Evolutionary conservation across 805 yeast species (phyloP).

Genomic region (Pichia nanzhaoensis): DNA sequence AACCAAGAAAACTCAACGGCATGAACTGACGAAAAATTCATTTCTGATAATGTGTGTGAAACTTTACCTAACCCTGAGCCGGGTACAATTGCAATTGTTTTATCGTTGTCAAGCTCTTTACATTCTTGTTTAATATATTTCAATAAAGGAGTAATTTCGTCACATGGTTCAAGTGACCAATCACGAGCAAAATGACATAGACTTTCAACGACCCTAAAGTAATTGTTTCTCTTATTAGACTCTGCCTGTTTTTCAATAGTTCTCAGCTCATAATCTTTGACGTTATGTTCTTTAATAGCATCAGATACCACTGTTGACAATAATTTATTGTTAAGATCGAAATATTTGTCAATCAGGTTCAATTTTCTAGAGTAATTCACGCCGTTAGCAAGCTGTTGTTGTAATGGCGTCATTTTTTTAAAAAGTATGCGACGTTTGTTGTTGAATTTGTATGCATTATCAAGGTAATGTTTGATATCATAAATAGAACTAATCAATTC

Average conservation of each 20-base stretch:
- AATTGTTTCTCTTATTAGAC: slow-evolving; percentile 17
- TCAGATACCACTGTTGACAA: slow-evolving; percentile 38
- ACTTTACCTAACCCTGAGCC: slow-evolving; percentile 85
- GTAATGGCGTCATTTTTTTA: slow-evolving; percentile 46
- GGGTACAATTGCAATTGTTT: slow-evolving; percentile 62
- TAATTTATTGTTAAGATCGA: slow-evolving; percentile 42
- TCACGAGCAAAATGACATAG: slow-evolving; percentile 75
- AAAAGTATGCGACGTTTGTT: slow-evolving; percentile 38
- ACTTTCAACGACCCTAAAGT: slow-evolving; percentile 54
- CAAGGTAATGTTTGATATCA: slow-evolving; percentile 41
- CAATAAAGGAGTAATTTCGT: slow-evolving; percentile 48
- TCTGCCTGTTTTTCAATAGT: slow-evolving; percentile 22
- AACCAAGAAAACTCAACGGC: slow-evolving; percentile 71
- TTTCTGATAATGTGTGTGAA: slow-evolving; percentile 51
- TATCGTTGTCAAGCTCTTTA: slow-evolving; percentile 16
- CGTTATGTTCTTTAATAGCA: slow-evolving; percentile 31
- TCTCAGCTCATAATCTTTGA: slow-evolving; percentile 40
- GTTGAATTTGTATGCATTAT: slow-evolving; percentile 37
- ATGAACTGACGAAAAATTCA: slow-evolving; percentile 41
- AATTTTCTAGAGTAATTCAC: slow-evolving; percentile 52
- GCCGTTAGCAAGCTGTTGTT: slow-evolving; percentile 45
- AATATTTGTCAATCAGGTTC: slow-evolving; percentile 39
- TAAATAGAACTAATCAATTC: slow-evolving; percentile 34
- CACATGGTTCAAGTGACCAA: slow-evolving; percentile 48
- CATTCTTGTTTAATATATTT: slow-evolving; percentile 44